Evolutionary conservation across 345 rosid species (phyloP), one percentile per base, ranked within the genome.

Genomic region (Citropsis articulata): DNA sequence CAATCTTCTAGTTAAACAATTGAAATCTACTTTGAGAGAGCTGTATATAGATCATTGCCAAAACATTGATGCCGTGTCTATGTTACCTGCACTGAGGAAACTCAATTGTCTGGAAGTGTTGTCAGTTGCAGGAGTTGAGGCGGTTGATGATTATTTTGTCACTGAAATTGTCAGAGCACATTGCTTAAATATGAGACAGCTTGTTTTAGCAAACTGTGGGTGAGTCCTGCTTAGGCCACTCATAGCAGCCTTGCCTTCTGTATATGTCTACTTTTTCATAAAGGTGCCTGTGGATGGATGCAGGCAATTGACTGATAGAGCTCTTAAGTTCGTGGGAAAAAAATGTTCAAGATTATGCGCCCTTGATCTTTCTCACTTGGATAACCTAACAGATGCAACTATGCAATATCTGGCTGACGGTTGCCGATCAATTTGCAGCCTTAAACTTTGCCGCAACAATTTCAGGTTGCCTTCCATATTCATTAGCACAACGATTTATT

Each of bases 1-100:
- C 45, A 74, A 28, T 50, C 38, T 35, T 78, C 75, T 90, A 31
- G 81, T 86, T 62, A 72, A 61, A 61, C 18, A 4, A 24, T 80
- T 80, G 4, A 69, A 76, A 38, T 72, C 71, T 22, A 81, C 88
- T 38, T 84, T 90, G 76, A 87, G 62, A 65, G 93, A 85, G 71
- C 86, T 90, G 38, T 80, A 82, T 62, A 78, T 85, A 24, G 93
- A 81, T 77, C 86, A 86, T 19, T 90, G 93, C 62, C 85, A 79
- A 33, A 73, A 81, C 71, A 79, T 90, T 24, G 78, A 84, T 57
- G 79, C 73, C 36, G 69, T 70, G 78, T 2, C 25, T 70, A 81
- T 74, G 36, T 80, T 88, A 66, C 80, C 66, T 30, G 75, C 86
- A 73, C 28, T 90, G 67, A 77, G 50, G 79, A 79, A 74, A 76